Conservation (phyloP, 768 basidiomycete species). For the Tephrocybe sp. region DNA sequence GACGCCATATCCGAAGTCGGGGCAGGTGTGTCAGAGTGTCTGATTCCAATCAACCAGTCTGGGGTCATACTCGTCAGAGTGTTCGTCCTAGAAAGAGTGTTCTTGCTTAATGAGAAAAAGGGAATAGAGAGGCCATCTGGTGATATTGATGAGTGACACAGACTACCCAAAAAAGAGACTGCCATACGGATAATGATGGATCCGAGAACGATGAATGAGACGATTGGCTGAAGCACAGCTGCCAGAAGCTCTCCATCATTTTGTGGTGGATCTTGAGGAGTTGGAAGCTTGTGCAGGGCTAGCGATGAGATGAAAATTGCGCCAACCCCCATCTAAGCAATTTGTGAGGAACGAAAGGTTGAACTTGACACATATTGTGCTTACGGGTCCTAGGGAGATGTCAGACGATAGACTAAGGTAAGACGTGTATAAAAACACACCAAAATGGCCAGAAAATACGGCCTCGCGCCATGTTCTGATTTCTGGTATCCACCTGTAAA, state of each 20-base stretch:
- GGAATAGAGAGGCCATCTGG: too few species aligned
- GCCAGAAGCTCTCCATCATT: constrained; percentile 73
- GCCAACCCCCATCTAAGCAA: constrained; percentile 79
- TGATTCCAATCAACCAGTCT: constrained; percentile 13
- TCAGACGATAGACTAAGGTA: not conserved
- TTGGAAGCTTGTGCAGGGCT: constrained; percentile 61
- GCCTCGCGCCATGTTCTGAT: constrained; percentile 86
- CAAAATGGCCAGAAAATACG: constrained; percentile 90
- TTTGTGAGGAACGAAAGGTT: not conserved
- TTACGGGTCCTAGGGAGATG: constrained; percentile 52
- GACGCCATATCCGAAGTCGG: too few species aligned
- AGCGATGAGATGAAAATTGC: constrained; percentile 85
- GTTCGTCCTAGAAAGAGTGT: constrained; percentile 15
- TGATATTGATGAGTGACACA: too few species aligned
- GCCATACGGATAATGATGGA: constrained; percentile 85
- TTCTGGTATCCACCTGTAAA: constrained; percentile 88
- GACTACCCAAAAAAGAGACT: too few species aligned
- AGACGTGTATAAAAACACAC: too few species aligned
- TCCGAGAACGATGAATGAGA: constrained; percentile 81
- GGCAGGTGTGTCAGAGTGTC: not conserved
- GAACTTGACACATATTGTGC: constrained; percentile 19
- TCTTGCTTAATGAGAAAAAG: constrained; percentile 18
- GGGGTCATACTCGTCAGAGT: constrained; percentile 14
- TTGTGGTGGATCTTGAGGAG: constrained; percentile 57
- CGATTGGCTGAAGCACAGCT: constrained; percentile 74